A percentile compares a stretch with the other conserved stretches of the same genome.
These are phyloP conservation scores for Emericellopsis atlantica DNA, from an alignment of 2,329 filamentous ascomycete species.

Conservation along the genomic window DNA sequence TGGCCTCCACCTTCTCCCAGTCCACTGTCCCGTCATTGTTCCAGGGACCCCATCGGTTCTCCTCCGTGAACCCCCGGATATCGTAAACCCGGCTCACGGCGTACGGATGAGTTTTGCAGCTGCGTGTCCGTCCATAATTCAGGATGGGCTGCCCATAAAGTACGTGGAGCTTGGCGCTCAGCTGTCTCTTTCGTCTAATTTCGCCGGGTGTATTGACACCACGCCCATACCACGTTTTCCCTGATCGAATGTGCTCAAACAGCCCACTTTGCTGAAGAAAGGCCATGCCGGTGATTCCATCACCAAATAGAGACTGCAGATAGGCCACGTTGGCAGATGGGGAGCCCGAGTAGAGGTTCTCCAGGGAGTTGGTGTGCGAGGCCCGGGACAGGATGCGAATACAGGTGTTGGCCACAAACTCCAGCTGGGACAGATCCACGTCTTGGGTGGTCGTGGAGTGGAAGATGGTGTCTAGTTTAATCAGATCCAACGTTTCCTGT, in stretches of 20 bases:
- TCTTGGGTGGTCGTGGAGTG: neutral
- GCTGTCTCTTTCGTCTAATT: conserved; percentile 25
- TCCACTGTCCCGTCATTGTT: conserved; percentile 54
- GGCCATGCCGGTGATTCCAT: conserved; percentile 37
- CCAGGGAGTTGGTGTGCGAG: conserved; percentile 16
- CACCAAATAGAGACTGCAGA: conserved; percentile 29
- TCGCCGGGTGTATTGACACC: neutral
- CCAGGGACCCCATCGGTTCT: conserved; percentile 61
- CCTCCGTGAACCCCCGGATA: conserved; percentile 50
- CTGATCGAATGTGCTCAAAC: conserved; percentile 30
- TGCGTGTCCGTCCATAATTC: conserved; percentile 19
- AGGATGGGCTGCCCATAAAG: conserved; percentile 51
- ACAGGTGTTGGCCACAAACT: conserved; percentile 33
- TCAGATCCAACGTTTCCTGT: conserved; percentile 27
- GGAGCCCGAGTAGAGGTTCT: no score
- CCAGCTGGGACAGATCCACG: conserved; percentile 5
- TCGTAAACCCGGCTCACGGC: conserved; percentile 64
- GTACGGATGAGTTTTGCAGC: conserved; percentile 36
- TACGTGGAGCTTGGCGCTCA: conserved; percentile 58
- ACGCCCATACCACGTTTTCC: neutral
- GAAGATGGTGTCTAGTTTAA: conserved; percentile 31
- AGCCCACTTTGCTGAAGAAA: conserved; percentile 55
- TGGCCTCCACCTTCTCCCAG: conserved; percentile 70
- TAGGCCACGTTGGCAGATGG: conserved; percentile 34
- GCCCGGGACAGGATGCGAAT: conserved; percentile 31